These are phyloP conservation scores for Rhizopus arrhizus DNA, from an alignment of 371 early-diverging fungal genomes.

Conservation along the genomic window DNA sequence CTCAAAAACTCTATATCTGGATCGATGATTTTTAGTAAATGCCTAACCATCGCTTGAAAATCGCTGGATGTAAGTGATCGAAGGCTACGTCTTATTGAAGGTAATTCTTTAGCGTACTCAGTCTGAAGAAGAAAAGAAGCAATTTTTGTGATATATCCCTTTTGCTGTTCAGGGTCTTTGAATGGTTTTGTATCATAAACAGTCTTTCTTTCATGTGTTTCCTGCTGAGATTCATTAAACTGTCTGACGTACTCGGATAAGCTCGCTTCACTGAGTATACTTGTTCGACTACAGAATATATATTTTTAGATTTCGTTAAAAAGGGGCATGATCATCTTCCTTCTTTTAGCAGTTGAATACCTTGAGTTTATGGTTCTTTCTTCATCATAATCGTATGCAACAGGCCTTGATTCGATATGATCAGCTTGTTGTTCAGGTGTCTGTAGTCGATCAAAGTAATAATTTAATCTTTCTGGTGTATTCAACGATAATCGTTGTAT, in stretches of 20 bases:
- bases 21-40: background rate
- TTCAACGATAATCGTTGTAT: conserved; percentile 1
- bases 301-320: too few relatives aligned
- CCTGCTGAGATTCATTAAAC: background rate
- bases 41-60: background rate
- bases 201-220: background rate
- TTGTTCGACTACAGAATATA: too few relatives aligned
- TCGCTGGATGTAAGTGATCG: background rate
- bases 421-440: background rate
- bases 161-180: background rate
- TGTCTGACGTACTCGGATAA: background rate
- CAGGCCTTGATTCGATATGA: too few relatives aligned
- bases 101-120: background rate
- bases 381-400: background rate
- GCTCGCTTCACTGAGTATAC: background rate
- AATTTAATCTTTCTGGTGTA: background rate
- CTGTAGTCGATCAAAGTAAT: background rate
- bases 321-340: too few relatives aligned
- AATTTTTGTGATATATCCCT: background rate
- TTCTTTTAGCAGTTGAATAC: too few relatives aligned
- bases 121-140: background rate
- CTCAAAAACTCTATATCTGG: background rate
- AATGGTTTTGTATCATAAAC: background rate
- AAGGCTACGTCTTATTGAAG: background rate
- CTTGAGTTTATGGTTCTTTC: too few relatives aligned